Evolutionary conservation across 2,329 filamentous ascomycete genomes (phyloP), one percentile per base, ranked within the genome.

Genomic region (Plectosphaerella plurivora): DNA sequence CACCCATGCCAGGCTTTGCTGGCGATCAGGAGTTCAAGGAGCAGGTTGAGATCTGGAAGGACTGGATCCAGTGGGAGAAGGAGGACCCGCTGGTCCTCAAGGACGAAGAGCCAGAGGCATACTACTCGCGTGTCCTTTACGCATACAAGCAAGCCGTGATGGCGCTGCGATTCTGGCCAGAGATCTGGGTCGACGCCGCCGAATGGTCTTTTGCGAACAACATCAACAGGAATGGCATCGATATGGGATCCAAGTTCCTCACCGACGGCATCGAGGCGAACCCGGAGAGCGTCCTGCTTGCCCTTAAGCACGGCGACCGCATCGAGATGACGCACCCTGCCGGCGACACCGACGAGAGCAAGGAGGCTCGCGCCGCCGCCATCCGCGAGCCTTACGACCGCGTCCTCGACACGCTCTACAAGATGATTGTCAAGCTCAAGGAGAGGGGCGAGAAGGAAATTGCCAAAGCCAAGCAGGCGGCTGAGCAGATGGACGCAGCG

Each of bases 61-160:
- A 82, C 59, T 99, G 95, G 94, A 88, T 99, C 59, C 77, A 86
- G 5, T 99, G 92, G 91, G 94, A 99, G 70, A 96, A 93, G 69
- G 87, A 89, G 16, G 94, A 99, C 64, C 91, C 91, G 1, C 76
- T 99, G 3, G 89, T 96, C 22, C 75, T 97, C 50, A 89, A 89
- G 64, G 79, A 86, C 3, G 92, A 97, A 51, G 92, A 97, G 60
- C 76, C 81, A 4, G 80, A 84, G 50, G 79, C 82, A 7, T 94
- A 87, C 70, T 88, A 87, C 59, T 81, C 88, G 59, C 86, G 94
- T 41, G 82, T 97, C 42, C 70, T 97, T 8, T 96, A 95, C 68
- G 87, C 90, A 57, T 97, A 96, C 76, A 94, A 91, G 67, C 93
- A 97, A 67, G 91, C 93, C 5, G 74, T 96, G 46, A 96, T 97